Evolutionary conservation across 2,329 filamentous ascomycete genomes (phyloP).

Genomic region (Alternaria novae-zelandiae): DNA sequence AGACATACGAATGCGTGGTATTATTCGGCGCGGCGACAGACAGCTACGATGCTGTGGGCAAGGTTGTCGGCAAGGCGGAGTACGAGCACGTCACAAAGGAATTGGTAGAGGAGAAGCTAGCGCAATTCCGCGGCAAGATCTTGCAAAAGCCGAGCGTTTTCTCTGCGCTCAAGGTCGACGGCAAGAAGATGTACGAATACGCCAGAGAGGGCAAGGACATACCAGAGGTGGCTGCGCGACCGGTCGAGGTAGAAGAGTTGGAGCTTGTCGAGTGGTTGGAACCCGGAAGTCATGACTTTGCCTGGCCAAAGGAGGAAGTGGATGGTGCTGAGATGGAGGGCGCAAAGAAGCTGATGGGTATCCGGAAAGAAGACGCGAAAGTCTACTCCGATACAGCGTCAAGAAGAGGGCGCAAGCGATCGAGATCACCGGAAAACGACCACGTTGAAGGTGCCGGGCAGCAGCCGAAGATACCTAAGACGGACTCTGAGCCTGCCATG

Average conservation of each 20-base stretch:
- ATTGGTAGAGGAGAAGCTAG: constrained; percentile 77
- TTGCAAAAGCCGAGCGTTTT: constrained; percentile 92
- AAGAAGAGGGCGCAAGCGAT: constrained; percentile 36
- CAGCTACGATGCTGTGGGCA: constrained; percentile 86
- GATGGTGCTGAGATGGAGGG: constrained; percentile 75
- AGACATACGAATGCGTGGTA: constrained; percentile 88
- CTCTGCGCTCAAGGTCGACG: constrained; percentile 89
- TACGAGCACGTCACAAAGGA: constrained; percentile 84
- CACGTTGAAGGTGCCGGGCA: constrained; percentile 20
- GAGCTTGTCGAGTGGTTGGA: constrained; percentile 85
- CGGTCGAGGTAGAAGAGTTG: constrained; percentile 78
- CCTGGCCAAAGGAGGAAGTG: constrained; percentile 82
- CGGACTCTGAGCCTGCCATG: constrained; percentile 40
- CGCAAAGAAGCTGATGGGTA: constrained; percentile 69
- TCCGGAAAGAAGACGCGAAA: constrained; percentile 41
- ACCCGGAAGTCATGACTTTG: constrained; percentile 77
- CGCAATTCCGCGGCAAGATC: constrained; percentile 78
- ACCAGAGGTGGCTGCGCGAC: constrained; percentile 82
- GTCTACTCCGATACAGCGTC: constrained; percentile 24
- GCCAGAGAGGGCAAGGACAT: constrained; percentile 87
- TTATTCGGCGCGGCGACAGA: constrained; percentile 93
- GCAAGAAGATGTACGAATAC: constrained; percentile 95
- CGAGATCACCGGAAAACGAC: constrained; percentile 21
- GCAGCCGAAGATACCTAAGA: constrained; percentile 33
- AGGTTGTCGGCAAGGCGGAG: constrained; percentile 74